Base-by-base conservation (phyloP, 192 early-diverging fungal species). In the Backusella tuberculispora region DNA sequence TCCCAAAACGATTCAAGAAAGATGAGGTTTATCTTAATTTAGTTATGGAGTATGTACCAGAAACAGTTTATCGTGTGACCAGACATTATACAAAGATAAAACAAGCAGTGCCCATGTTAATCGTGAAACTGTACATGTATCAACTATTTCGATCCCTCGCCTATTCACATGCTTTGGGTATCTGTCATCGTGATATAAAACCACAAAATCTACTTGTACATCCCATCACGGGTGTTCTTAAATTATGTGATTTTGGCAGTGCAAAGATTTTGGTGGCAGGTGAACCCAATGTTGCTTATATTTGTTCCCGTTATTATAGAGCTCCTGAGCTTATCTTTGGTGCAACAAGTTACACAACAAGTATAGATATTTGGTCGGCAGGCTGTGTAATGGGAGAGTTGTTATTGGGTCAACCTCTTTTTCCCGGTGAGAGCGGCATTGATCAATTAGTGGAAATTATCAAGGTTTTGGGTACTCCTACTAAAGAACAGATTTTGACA, bases 391-490 rank as follows among this genome's bases (percentile, higher is more conserved):
- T 97, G 94, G 95, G 93, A 8, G 96, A 97, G 85, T 86, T 97
- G 73, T 93, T 96, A 85, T 86, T 95, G 60, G 92, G 94, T 26
- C 92, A 92, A 78, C 96, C 96, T n/a, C 83, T 97, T 65, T 97
- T 97, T 86, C 94, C 95, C 1, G 96, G 96, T 41, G 96, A 98
- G 82, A 94, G 93, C 53, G 95, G 96, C 56, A 96, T 98, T 38
- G 97, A 98, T 80, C 97, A 98, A 78, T 87, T 98, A 29, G 97
- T 98, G 19, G 96, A 98, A 85, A 98, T 98, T 76, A 98, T 98
- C 86, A 98, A 98, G 85, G 92, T 97, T 17, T 88, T 98, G 26
- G 97, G 97, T 68, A 98, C 96, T 37, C 97, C 96, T 41, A 95
- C 93, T 44, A 86, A 91, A 66, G 97, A 98, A 66, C 96, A 98